Base-by-base conservation (phyloP, 148 eudicot genomes). In the Chenopodium berlandieri region DNA sequence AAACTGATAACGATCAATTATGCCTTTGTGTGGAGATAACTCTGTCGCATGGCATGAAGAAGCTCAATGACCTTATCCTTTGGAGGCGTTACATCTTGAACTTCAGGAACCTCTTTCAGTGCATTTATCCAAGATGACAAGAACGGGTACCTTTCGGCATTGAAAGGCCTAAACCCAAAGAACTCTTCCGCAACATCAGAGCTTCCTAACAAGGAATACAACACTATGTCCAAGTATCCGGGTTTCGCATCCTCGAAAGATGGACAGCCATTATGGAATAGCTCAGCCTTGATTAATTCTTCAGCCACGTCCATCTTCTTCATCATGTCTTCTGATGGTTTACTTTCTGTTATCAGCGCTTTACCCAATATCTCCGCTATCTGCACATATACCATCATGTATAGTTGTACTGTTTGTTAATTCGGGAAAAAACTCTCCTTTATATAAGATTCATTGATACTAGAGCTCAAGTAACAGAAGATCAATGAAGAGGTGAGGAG, bases 201-300 rank as follows among this genome's bases (percentile, higher is more conserved):
- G 19, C 20, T 40, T 74, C 82, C 82, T 4, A 74, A 58, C 2
- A 83, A 5, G 30, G 82, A 73, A 27, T 73, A 79, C 47, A 79
- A 34, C 14, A 67, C 46, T 7, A 83, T 68, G 19, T 83, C 85
- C 82, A 83, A 74, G 70, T 79, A 83, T 30, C 75, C 82, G 1
- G 79, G 82, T 7, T 83, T 66, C 37, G 17, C 31, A 20, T 74
- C 74, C 9, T 48, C 27, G 30, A 64, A 79, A 19, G 54, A 23
- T 65, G 85, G 82, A 56, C 31, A 10, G 1, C 66, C 71, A 67
- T 31, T 40, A 2, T 34, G 79, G 73, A 34, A 83, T 40, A 79
- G 23, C 47, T 83, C 37, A 17, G 27, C 85, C 75, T 74, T 79
- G 54, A 83, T 48, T 66, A 67, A 78, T 34, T 83, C 56, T 83